Base-by-base conservation (phyloP, 2,329 filamentous ascomycete species). In the Lojkania enalia region DNA sequence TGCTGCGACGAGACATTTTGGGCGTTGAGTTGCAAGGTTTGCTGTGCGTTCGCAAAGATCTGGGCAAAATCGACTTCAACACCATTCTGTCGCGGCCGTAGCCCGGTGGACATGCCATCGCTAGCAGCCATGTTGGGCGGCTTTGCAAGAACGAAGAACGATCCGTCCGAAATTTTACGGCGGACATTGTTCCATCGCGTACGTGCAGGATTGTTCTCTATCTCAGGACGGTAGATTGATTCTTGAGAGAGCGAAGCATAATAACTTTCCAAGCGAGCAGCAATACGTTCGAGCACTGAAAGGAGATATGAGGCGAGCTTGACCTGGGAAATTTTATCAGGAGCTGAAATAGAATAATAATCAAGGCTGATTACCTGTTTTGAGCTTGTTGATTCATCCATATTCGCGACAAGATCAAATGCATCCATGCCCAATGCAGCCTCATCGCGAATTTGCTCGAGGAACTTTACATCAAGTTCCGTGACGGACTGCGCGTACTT, bases 131-230 rank as follows among this genome's bases (percentile, higher is more conserved):
- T 42, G 9, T 41, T 35, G 4, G 42, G 43, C 20, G 54, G 50
- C 35, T 44, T 35, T 4, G 76, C 66, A 9, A 80, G 64, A 2
- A 79, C 63, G 49, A 80, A 81, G 45, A 81, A 73, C 0, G 73
- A 77, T 0, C 77, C 77, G 33, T 81, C 77, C 2, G 66, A 63
- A n/a, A 80, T 71, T 31, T 71, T 74, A 20, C 72, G 69, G 0
- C 73, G 67, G 7, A 81, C 66, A 3, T 79, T 70, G 12, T 74
- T 70, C 77, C 78, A 81, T 3, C 78, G 65, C 0, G 76, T 75
- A 3, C 77, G 67, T 0, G 77, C 77, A 0, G 78, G 77, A 53
- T 79, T 80, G 25, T 68, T 71, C 57, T 81, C 78, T 2, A 80
- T 67, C 43, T 75, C 73, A 0, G 77, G 77, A 7, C 72, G 71